A percentile compares a stretch with the other conserved stretches of the same genome.
phyloP scores from a whole-genome alignment of 176 grass and related monocot species.

The Carex myosuroides region DNA sequence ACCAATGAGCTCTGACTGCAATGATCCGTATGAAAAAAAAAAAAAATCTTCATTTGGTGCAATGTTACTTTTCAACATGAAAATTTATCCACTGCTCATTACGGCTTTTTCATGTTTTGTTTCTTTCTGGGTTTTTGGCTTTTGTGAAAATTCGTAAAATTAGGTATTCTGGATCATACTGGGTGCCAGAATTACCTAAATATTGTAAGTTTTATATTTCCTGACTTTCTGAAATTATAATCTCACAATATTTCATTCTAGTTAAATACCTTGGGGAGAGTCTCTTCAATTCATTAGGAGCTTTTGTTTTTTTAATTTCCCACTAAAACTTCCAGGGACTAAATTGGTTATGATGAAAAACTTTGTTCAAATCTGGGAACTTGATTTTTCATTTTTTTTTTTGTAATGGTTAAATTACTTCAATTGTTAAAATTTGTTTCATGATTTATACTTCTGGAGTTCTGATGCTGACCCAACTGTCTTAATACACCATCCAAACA shows the following conservation, averaged over 20 bases:
- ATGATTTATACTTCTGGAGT: slow-evolving; percentile 3
- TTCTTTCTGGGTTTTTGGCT: not conserved
- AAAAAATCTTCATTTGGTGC: not conserved
- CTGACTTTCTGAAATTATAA: not conserved
- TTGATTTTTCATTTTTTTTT: not conserved
- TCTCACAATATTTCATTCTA: not conserved
- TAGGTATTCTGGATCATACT: no score
- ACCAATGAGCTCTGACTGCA: not conserved
- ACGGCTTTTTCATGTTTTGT: not conserved
- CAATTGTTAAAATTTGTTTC: not conserved
- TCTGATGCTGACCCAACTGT: slow-evolving; percentile 15
- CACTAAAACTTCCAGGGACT: not conserved
- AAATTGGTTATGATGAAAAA: not conserved
- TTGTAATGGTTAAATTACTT: not conserved
- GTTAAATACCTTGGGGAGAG: not conserved
- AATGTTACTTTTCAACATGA: not conserved
- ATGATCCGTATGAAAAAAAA: not conserved
- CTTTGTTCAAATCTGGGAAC: not conserved
- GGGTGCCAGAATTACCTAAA: not conserved
- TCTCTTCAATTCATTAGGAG: not conserved
- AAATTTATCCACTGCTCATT: not conserved
- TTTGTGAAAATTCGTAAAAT: no score
- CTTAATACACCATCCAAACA: not conserved
- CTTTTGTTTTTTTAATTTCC: not conserved
- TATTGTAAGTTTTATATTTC: not conserved